Evolutionary conservation across 768 basidiomycete genomes (phyloP).

Genomic region (Mycena rebaudengoi): DNA sequence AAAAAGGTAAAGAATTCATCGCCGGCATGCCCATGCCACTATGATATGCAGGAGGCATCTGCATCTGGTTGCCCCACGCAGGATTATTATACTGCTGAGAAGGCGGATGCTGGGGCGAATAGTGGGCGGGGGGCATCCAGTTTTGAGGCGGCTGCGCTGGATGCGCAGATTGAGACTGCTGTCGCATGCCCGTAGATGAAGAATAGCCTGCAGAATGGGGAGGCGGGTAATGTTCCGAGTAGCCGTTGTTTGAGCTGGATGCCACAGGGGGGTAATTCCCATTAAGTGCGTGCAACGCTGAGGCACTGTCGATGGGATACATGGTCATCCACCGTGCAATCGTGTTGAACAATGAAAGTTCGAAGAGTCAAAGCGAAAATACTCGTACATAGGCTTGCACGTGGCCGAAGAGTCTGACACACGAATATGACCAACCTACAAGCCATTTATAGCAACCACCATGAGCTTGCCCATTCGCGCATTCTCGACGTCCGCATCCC

Average conservation of each 20-base stretch:
- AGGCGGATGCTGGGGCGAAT: slow-evolving; percentile 34
- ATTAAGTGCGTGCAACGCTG: not conserved
- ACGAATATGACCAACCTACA: too few species aligned
- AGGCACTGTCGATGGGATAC: not conserved
- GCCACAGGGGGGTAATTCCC: not conserved
- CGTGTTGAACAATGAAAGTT: too few species aligned
- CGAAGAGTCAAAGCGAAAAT: too few species aligned
- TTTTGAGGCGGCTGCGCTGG: slow-evolving; percentile 13
- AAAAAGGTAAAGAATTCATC: too few species aligned
- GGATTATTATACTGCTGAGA: slow-evolving; percentile 40
- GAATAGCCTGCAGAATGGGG: not conserved
- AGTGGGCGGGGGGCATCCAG: slow-evolving; percentile 25
- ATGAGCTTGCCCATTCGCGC: slow-evolving; percentile 16
- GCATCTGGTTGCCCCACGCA: slow-evolving; percentile 45
- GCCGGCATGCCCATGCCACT: slow-evolving; percentile 30
- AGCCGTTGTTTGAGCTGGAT: not conserved
- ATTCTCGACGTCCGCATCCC: slow-evolving; percentile 56
- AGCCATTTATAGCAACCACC: not conserved
- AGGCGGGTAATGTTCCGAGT: not conserved
- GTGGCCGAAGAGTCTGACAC: too few species aligned
- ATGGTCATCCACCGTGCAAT: not conserved
- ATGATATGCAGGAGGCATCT: slow-evolving; percentile 38
- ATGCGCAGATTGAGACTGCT: slow-evolving; percentile 28
- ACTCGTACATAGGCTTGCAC: too few species aligned
- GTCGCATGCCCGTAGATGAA: not conserved